Evolutionary conservation across 495 filamentous ascomycete species (phyloP), one percentile per base, ranked within the genome.

Genomic region (Penicillium flavigenum): DNA sequence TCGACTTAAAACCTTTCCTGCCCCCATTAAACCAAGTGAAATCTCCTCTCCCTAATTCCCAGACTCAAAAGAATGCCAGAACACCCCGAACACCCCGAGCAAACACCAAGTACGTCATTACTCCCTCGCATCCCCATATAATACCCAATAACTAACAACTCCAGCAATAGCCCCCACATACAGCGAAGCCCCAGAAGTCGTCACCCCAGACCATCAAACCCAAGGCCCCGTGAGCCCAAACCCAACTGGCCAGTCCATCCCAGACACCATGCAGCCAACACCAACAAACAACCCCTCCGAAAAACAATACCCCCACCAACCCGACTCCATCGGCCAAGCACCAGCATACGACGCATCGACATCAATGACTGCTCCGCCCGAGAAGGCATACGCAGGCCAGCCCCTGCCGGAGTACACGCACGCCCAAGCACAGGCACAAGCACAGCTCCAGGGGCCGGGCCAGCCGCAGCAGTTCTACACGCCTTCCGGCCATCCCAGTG

Each of bases 401-500:
- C 60, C 65, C 19, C 27, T 26, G 10, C 43, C 54, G 16, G 43
- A 59, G 16, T 39, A 39, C 36, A 0, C 16, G 2, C 36, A 39
- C 6, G 7, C 6, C 2, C 36, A 39, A 39, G n/a, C 36, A 39
- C 36, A 39, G 4, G 7, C 6, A 3, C 36, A 39, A 39, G n/a
- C 36, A 17, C 36, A 39, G 10, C 31, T 12, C 10, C 51, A 51
- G n/a, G 36, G 17, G 20, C 57, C 49, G 2, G 31, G 31, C 11
- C 11, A 34, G 5, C 54, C 57, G 16, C 47, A 52, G 20, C 41
- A 43, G 38, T 69, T 61, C 51, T 63, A 57, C 45, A 58, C 59
- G 20, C 65, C 65, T 1, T 49, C 53, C 11, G 60, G 49, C 1
- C 64, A 71, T 10, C 62, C 67, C 10, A 76, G 57, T 36, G 46